A percentile compares a stretch with the other conserved stretches of the same genome.
phyloP scores from a whole-genome alignment of 768 basidiomycete species.

The Dentipellis fragilis region DNA sequence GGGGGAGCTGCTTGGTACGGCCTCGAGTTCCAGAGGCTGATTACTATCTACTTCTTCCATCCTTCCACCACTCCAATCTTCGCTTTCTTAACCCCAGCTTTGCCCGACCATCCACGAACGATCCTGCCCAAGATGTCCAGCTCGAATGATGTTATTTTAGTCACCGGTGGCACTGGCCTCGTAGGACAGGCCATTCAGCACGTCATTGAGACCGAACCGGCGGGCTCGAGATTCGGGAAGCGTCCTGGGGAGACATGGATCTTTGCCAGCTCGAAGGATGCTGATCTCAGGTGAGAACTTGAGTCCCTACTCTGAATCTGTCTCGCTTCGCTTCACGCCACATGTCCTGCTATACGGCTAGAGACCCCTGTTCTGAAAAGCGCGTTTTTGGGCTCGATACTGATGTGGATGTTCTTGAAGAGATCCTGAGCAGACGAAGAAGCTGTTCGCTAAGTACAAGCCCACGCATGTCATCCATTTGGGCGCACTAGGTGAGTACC shows the following conservation, averaged over 20 bases:
- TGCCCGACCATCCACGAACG: too few species aligned
- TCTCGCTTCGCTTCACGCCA: background rate
- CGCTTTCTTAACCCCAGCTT: too few species aligned
- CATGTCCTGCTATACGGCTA: background rate
- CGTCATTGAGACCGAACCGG: conserved; percentile 74
- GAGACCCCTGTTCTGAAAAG: background rate
- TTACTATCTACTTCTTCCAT: too few species aligned
- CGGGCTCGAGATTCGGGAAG: conserved; percentile 72
- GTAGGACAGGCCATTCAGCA: conserved; percentile 77
- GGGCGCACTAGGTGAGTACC: conserved; percentile 72
- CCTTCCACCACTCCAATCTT: too few species aligned
- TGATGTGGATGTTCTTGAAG: conserved; percentile 26
- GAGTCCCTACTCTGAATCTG: background rate
- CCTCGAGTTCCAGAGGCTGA: too few species aligned
- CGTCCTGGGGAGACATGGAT: conserved; percentile 75
- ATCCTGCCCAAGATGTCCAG: background rate
- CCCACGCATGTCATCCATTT: conserved; percentile 97
- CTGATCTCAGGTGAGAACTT: conserved; percentile 67
- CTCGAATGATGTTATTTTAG: conserved; percentile 43
- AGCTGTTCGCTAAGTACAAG: conserved; percentile 81
- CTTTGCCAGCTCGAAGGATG: conserved; percentile 70
- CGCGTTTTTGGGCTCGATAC: background rate
- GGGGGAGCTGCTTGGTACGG: too few species aligned
- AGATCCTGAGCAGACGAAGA: conserved; percentile 55
- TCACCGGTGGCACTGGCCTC: conserved; percentile 79